Evolutionary conservation across 306 rosid species (phyloP).

Genomic region (Hylodesmum podocarpum): DNA sequence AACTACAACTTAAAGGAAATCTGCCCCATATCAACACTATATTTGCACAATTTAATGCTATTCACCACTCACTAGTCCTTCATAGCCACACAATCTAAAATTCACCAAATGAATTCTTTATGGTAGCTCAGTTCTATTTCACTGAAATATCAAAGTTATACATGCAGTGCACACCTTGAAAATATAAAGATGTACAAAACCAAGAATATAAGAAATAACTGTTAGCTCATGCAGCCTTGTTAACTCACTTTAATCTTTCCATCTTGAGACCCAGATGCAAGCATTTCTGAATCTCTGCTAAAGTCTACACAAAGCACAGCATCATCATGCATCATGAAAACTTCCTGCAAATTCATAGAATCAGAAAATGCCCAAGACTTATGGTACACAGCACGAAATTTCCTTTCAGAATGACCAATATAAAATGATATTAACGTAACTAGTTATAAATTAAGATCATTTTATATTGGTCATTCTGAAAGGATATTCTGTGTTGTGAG

Average conservation of each 20-base stretch:
- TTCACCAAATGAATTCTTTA: neutral
- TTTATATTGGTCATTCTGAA: too few relatives aligned
- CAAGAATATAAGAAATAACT: constrained; percentile 2
- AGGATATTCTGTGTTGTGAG: too few relatives aligned
- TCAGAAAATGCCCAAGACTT: constrained; percentile 33
- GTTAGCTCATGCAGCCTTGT: constrained; percentile 5
- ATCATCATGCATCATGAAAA: constrained; percentile 97
- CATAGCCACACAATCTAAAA: neutral
- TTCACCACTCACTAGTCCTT: neutral
- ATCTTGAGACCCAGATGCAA: constrained; percentile 95
- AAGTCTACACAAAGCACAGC: constrained; percentile 94
- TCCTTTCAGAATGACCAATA: constrained; percentile 5
- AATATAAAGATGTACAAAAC: neutral
- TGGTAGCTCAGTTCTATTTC: neutral
- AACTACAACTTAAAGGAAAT: neutral
- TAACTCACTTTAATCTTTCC: constrained; percentile 94
- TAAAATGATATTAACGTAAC: neutral
- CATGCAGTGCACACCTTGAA: neutral
- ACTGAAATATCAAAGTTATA: neutral
- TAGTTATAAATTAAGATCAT: too few relatives aligned
- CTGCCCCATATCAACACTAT: neutral
- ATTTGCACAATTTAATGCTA: neutral
- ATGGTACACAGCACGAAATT: neutral
- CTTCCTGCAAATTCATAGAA: constrained; percentile 67
- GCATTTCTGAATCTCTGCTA: constrained; percentile 95